Base-by-base conservation (phyloP, 1,284 basidiomycete species). In the Ustilago crameri region DNA sequence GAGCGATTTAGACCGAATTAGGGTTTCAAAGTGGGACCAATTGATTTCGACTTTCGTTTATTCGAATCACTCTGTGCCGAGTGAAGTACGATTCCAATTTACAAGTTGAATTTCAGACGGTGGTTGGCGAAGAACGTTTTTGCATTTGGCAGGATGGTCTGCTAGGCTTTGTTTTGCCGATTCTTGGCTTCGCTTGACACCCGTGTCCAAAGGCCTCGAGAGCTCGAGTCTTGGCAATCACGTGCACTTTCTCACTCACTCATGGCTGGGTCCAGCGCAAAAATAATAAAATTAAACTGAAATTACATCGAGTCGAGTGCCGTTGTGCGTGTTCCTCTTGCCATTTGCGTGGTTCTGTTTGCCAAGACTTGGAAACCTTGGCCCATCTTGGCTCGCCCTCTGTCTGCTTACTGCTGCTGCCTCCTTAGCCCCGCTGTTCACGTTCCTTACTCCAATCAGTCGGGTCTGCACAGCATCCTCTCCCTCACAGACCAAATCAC, bases 321-420 rank as follows among this genome's bases (percentile, higher is more conserved):
- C 30, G 12, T 7, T 5, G 30, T 12, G 5, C 30, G 30, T 12
- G 30, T 30, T 30, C 43, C 23, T 27, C n/a, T 14, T 18, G 12
- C 9, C 30, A 10, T n/a, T 26, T 40, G 37, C 15, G 8, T 37
- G 14, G 12, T 35, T 46, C 41, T 26, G 22, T 42, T 46, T 56
- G 61, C 61, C 61, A 64, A 64, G 54, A 64, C 46, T 5, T 48
- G 20, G 18, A 44, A 53, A 45, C 20, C 34, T 48, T 53, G 50
- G 45, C 34, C 26, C 4, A 12, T 9, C 35, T 61, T 53, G 49
- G 40, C 61, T 38, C 42, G 24, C 51, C 15, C 32, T 3, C 22
- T 47, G 59, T 42, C 46, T 24, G 30, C 10, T n/a, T 18, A 30
- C 30, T 34, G 23, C 34, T 12, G 23, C 15, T 9, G 27, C n/a